Percentiles rank a stretch among this genome's conserved stretches.
phyloP scores from a whole-genome alignment of 371 early-diverging fungal species.

The Mortierella sp. region DNA sequence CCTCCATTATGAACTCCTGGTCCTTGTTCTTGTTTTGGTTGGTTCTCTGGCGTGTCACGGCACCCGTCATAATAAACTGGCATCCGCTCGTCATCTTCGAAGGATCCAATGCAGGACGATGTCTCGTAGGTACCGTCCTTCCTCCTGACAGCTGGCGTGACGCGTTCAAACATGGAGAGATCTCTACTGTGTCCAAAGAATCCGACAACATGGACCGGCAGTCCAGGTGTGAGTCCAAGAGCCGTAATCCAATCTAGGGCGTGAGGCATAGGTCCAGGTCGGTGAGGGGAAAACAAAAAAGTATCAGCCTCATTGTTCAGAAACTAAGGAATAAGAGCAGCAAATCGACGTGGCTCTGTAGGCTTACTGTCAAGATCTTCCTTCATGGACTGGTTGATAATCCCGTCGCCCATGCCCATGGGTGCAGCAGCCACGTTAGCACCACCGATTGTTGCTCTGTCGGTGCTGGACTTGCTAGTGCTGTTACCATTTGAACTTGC shows the following conservation, averaged over 20 bases:
- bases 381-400: slow-evolving; percentile 49
- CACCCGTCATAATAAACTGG: slow-evolving; percentile 11
- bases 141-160: not conserved
- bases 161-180: slow-evolving; percentile 37
- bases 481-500: not conserved
- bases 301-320: not conserved
- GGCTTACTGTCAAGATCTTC: slow-evolving; percentile 45
- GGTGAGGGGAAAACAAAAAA: not conserved
- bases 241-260: slow-evolving; percentile 33
- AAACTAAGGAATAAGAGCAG: not conserved
- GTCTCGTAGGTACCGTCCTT: not conserved
- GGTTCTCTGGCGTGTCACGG: not conserved
- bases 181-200: slow-evolving; percentile 43
- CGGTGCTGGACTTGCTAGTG: slow-evolving; percentile 8
- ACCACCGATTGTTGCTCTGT: not conserved
- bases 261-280: not conserved
- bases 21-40: not conserved
- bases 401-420: slow-evolving; percentile 49
- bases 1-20: not conserved
- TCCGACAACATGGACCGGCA: slow-evolving; percentile 36
- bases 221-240: slow-evolving; percentile 23
- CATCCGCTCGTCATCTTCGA: slow-evolving; percentile 7
- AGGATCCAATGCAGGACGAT: not conserved
- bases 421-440: not conserved
- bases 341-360: not conserved